A percentile compares a stretch with the other conserved stretches of the same genome.
Conservation (phyloP, 768 basidiomycete genomes). For the Mycena latifolia region DNA sequence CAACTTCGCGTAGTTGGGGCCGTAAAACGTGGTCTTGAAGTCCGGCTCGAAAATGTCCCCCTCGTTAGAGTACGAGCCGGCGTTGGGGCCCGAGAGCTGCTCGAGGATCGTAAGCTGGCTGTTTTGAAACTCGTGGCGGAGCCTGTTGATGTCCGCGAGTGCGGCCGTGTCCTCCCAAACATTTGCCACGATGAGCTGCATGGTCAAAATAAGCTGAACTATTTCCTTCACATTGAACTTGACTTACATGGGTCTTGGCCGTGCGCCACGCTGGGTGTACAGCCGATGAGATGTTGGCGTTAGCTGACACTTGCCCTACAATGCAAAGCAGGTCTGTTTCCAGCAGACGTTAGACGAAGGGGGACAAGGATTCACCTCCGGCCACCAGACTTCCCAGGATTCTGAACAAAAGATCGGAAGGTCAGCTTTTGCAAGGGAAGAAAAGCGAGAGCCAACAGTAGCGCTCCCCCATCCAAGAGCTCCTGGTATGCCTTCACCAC, state of each 20-base stretch:
- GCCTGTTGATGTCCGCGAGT: conserved; percentile 32
- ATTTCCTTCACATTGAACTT: too few species aligned
- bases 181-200: conserved; percentile 33
- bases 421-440: neutral
- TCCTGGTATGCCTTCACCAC: conserved; percentile 39
- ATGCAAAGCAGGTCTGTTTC: neutral
- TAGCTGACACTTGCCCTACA: conserved; percentile 47
- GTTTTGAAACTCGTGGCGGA: conserved; percentile 39
- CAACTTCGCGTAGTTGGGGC: conserved; percentile 45
- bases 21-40: conserved; percentile 48
- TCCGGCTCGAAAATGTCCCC: conserved; percentile 45
- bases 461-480: conserved; percentile 35
- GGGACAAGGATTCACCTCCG: conserved; percentile 29
- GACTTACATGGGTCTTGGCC: conserved; percentile 49
- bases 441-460: conserved; percentile 5
- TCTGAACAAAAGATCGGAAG: conserved; percentile 10
- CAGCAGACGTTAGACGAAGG: neutral
- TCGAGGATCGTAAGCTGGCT: conserved; percentile 41
- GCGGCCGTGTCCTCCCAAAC: conserved; percentile 33
- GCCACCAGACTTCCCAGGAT: conserved; percentile 34
- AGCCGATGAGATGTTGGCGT: conserved; percentile 45
- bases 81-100: conserved; percentile 40
- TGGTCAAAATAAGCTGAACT: neutral
- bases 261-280: conserved; percentile 49
- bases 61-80: conserved; percentile 51